Conservation (phyloP, 164 flowering plant species). For the Pachysandra terminalis region DNA sequence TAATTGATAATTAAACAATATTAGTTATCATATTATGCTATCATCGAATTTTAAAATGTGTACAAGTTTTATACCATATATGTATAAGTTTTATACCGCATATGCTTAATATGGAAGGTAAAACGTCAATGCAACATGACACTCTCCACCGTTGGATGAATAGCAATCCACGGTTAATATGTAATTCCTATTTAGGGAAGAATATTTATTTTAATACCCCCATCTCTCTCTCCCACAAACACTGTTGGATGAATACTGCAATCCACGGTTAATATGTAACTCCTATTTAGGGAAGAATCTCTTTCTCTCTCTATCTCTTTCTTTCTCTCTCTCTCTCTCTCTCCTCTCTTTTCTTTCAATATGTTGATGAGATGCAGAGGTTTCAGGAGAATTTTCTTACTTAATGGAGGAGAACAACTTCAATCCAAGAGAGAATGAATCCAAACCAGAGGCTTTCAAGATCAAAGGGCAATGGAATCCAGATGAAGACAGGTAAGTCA, state of each 20-base stretch:
- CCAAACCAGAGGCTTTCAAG: not conserved
- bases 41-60: constrained; percentile 6
- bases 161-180: too few relatives aligned
- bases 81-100: not conserved
- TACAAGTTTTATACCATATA: too few relatives aligned
- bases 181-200: too few relatives aligned
- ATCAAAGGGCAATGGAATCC: constrained; percentile 38
- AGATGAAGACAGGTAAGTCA: constrained; percentile 37
- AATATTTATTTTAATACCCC: too few relatives aligned
- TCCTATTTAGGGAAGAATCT: not conserved
- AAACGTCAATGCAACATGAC: constrained; percentile 9
- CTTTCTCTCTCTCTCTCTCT: not conserved
- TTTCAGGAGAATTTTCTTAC: constrained; percentile 4
- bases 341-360: not conserved
- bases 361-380: not conserved
- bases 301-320: not conserved
- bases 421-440: not conserved
- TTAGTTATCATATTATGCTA: not conserved
- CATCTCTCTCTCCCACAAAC: too few relatives aligned
- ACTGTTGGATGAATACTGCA: constrained; percentile 7
- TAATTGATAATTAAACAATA: not conserved
- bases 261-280: too few relatives aligned
- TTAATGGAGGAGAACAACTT: not conserved
- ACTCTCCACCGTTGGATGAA: constrained; percentile 7
- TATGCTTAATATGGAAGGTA: constrained; percentile 3